phyloP scores from a whole-genome alignment of 164 flowering plant species.

The Hamamelis virginiana region DNA sequence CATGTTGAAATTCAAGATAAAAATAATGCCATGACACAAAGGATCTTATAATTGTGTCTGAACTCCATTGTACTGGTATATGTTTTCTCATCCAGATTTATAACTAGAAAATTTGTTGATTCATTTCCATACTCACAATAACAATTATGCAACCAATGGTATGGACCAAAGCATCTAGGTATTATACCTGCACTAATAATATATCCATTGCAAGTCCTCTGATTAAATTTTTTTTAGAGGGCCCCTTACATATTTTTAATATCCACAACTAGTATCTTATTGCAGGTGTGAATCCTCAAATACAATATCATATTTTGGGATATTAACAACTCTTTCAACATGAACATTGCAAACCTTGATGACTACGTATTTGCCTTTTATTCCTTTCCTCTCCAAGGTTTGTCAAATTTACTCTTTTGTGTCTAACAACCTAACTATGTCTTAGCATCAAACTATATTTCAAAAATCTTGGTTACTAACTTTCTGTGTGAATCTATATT shows the following conservation, averaged over 20 bases:
- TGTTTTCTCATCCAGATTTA: not conserved
- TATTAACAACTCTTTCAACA: not conserved
- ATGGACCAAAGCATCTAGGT: no score
- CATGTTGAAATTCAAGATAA: no score
- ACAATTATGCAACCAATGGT: not conserved
- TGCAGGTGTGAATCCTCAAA: not conserved
- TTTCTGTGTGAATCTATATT: no score
- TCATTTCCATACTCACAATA: not conserved
- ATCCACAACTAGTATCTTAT: not conserved
- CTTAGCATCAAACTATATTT: no score
- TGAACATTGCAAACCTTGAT: not conserved
- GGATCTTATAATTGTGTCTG: not conserved
- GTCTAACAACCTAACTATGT: no score
- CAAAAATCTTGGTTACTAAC: no score
- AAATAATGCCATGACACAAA: not conserved
- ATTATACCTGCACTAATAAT: not conserved
- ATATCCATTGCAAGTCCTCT: not conserved
- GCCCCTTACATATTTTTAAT: no score
- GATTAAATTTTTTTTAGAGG: not conserved
- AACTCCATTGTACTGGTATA: not conserved
- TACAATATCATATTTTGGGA: not conserved
- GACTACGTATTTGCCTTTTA: no score
- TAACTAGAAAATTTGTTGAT: not conserved
- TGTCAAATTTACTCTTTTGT: no score
- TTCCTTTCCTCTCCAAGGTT: no score